These are phyloP conservation scores for Chrysophaeum taylorii DNA, from an alignment of 352 stramenopile species.

Conservation along the genomic window DNA sequence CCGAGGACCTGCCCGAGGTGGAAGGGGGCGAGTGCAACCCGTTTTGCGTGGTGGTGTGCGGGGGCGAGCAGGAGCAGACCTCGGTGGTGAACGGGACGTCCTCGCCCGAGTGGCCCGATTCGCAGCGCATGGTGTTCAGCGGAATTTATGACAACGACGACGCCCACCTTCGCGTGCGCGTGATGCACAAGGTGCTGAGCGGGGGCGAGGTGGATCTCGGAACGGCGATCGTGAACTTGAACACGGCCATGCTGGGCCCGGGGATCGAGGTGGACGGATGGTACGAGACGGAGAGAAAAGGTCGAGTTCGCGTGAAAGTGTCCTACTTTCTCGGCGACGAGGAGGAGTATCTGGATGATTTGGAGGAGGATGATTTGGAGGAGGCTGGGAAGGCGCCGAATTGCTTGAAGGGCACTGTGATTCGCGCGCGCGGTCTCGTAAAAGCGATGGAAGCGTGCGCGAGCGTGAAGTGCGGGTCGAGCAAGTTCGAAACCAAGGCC, in stretches of 20 bases:
- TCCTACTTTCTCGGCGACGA: slow-evolving; percentile 1
- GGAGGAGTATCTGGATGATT: no score
- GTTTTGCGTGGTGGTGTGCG: not conserved
- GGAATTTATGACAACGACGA: not conserved
- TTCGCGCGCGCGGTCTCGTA: not conserved
- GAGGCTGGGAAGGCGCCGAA: not conserved
- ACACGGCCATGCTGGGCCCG: not conserved
- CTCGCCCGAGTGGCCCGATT: not conserved
- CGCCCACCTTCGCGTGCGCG: not conserved
- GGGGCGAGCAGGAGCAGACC: not conserved
- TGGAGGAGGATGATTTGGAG: not conserved
- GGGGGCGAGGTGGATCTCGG: not conserved
- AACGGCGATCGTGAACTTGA: not conserved
- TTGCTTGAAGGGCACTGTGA: not conserved
- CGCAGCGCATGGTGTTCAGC: not conserved
- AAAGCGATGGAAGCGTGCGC: not conserved
- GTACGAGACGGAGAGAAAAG: not conserved
- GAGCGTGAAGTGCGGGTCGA: not conserved
- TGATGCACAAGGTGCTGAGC: not conserved
- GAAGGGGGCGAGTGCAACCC: slow-evolving; percentile 11
- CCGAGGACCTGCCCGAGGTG: not conserved
- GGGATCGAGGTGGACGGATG: not conserved
- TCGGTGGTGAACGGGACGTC: not conserved
- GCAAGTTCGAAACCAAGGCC: not conserved
- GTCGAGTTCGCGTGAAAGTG: not conserved